phyloP scores from a whole-genome alignment of 371 early-diverging fungal genomes.

The Mortierella sp. region DNA sequence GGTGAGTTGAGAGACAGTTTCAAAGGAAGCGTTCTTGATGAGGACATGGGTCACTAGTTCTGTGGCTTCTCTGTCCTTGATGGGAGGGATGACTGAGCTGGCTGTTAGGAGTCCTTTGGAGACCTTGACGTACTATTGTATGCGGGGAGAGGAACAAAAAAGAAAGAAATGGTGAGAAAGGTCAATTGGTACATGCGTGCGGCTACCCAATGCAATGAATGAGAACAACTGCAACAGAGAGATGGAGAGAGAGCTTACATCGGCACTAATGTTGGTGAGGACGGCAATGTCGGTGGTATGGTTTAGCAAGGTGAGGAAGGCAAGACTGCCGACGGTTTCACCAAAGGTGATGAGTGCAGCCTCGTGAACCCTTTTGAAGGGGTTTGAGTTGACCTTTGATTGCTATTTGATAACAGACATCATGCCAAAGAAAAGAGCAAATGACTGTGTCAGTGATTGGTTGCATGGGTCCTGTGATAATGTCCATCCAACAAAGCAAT shows the following conservation, averaged over 20 bases:
- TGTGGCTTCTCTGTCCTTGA: slow-evolving; percentile 49
- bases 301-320: slow-evolving; percentile 62
- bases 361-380: slow-evolving; percentile 64
- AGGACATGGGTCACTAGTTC: slow-evolving; percentile 42
- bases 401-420: slow-evolving; percentile 20
- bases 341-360: slow-evolving; percentile 75
- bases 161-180: background rate
- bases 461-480: slow-evolving; percentile 7
- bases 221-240: background rate
- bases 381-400: slow-evolving; percentile 46
- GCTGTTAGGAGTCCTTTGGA: slow-evolving; percentile 53
- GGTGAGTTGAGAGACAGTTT: slow-evolving; percentile 51
- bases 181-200: background rate
- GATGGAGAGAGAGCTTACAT: slow-evolving; percentile 58
- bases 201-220: background rate
- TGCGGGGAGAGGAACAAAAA: background rate
- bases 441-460: background rate
- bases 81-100: slow-evolving; percentile 44
- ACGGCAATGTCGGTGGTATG: slow-evolving; percentile 65
- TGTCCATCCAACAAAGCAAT: background rate
- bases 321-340: slow-evolving; percentile 72
- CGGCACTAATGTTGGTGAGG: slow-evolving; percentile 64
- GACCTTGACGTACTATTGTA: slow-evolving; percentile 47
- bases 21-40: slow-evolving; percentile 55
- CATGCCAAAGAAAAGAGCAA: slow-evolving; percentile 1